phyloP scores from a whole-genome alignment of 169 alveolate genomes.

The Plasmodium ovale region DNA sequence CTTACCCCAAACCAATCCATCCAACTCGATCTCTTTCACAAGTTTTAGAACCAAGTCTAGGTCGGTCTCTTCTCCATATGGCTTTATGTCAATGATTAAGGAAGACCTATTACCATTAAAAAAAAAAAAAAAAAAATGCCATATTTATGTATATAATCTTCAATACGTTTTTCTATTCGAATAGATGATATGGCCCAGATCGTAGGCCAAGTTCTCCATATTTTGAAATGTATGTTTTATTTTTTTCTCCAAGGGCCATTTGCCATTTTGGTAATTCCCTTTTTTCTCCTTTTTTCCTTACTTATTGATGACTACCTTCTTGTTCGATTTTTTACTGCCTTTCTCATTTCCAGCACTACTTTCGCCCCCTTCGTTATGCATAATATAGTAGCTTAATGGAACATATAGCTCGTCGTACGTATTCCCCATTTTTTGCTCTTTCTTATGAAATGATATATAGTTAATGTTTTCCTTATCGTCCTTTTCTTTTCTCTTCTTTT shows the following conservation, averaged over 20 bases:
- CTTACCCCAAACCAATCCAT: conserved; percentile 90
- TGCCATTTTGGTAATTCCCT: background rate
- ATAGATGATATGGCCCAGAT: no score
- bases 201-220: background rate
- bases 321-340: conserved; percentile 49
- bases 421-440: conserved; percentile 75
- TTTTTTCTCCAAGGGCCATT: background rate
- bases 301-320: conserved; percentile 76
- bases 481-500: no score
- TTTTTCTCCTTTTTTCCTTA: conserved; percentile 43
- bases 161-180: background rate
- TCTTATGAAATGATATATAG: no score
- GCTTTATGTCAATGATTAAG: conserved; percentile 89
- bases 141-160: background rate
- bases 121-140: background rate
- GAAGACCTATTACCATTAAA: conserved; percentile 83
- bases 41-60: conserved; percentile 85
- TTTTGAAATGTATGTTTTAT: background rate
- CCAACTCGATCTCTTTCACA: conserved; percentile 85
- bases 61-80: conserved; percentile 86
- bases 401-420: conserved; percentile 64
- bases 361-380: conserved; percentile 68
- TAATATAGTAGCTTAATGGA: conserved; percentile 65
- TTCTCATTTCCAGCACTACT: conserved; percentile 33
- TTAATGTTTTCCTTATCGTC: conserved; percentile 29